A percentile compares a stretch with the other conserved stretches of the same genome.
These are phyloP conservation scores for Aureobasidium sp. DNA, from an alignment of 2,329 filamentous ascomycete genomes.

Conservation along the genomic window DNA sequence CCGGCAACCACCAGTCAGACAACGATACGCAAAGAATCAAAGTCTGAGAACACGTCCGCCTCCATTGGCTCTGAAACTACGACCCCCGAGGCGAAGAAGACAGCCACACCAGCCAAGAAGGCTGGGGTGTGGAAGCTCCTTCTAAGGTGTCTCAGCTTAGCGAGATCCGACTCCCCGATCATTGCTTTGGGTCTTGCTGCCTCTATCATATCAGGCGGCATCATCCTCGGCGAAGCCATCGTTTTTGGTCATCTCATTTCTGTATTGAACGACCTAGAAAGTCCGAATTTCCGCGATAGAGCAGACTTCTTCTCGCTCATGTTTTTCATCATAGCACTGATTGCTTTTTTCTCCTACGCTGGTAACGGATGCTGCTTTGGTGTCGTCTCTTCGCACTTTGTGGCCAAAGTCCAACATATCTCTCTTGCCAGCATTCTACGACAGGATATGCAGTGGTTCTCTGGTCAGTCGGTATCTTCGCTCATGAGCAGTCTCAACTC, in stretches of 20 bases:
- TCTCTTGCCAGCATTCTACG: constrained; percentile 45
- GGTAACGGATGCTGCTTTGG: constrained; percentile 41
- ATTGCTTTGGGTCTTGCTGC: constrained; percentile 35
- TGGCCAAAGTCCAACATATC: constrained; percentile 36
- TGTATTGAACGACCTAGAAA: constrained; percentile 37
- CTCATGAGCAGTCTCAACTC: constrained; percentile 41
- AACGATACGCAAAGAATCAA: constrained; percentile 46
- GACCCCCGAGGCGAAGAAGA: constrained; percentile 23
- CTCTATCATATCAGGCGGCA: constrained; percentile 38
- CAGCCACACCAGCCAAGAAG: neutral
- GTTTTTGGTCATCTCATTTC: constrained; percentile 47
- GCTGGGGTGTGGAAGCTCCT: constrained; percentile 8
- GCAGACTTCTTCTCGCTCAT: constrained; percentile 40
- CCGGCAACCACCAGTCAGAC: constrained; percentile 29
- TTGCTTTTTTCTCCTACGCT: constrained; percentile 39
- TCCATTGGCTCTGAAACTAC: constrained; percentile 34
- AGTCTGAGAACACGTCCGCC: constrained; percentile 38
- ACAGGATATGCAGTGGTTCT: constrained; percentile 48
- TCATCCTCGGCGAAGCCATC: constrained; percentile 53
- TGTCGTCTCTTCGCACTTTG: constrained; percentile 38
- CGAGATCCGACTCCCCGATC: constrained; percentile 32
- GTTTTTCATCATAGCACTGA: constrained; percentile 47
- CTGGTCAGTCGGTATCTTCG: constrained; percentile 35
- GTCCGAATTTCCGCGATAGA: constrained; percentile 18
- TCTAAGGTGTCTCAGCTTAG: constrained; percentile 20